Conservation (phyloP, 768 basidiomycete species). For the Auriscalpium microsporum region DNA sequence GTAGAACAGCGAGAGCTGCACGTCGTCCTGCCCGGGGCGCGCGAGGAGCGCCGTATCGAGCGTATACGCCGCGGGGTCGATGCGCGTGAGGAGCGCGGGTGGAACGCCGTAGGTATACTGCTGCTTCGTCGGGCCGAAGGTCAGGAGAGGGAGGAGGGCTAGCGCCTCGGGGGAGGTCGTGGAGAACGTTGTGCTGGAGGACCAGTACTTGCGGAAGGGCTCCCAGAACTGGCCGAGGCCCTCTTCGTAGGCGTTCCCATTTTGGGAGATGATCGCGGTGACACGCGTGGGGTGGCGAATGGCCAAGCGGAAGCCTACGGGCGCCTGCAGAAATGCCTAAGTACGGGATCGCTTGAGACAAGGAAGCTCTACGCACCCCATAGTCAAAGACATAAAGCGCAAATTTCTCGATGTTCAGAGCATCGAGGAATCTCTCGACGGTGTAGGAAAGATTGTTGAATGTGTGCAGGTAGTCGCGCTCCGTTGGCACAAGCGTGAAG, state of each 20-base stretch:
- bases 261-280: slow-evolving; percentile 38
- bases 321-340: slow-evolving; percentile 1
- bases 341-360: background rate
- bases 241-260: slow-evolving; percentile 40
- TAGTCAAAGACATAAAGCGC: slow-evolving; percentile 44
- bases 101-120: slow-evolving; percentile 32
- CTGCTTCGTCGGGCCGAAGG: slow-evolving; percentile 27
- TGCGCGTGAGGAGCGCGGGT: slow-evolving; percentile 20
- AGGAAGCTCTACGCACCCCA: slow-evolving; percentile 28
- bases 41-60: slow-evolving; percentile 35
- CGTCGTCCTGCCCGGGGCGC: slow-evolving; percentile 31
- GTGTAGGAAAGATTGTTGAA: slow-evolving; percentile 34
- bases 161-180: slow-evolving; percentile 20
- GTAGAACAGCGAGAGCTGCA: slow-evolving; percentile 35
- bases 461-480: slow-evolving; percentile 29
- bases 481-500: slow-evolving; percentile 33
- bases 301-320: slow-evolving; percentile 26
- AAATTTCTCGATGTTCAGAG: slow-evolving; percentile 30
- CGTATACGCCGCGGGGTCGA: slow-evolving; percentile 32
- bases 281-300: slow-evolving; percentile 33
- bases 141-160: slow-evolving; percentile 17
- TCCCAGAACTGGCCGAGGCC: slow-evolving; percentile 39
- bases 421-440: slow-evolving; percentile 34
- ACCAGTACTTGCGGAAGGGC: slow-evolving; percentile 26
- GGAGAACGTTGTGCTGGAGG: background rate